A percentile compares a stretch with the other conserved stretches of the same genome.
Evolutionary conservation across 2,329 filamentous ascomycete species (phyloP).

Genomic region (Nemania serpens): DNA sequence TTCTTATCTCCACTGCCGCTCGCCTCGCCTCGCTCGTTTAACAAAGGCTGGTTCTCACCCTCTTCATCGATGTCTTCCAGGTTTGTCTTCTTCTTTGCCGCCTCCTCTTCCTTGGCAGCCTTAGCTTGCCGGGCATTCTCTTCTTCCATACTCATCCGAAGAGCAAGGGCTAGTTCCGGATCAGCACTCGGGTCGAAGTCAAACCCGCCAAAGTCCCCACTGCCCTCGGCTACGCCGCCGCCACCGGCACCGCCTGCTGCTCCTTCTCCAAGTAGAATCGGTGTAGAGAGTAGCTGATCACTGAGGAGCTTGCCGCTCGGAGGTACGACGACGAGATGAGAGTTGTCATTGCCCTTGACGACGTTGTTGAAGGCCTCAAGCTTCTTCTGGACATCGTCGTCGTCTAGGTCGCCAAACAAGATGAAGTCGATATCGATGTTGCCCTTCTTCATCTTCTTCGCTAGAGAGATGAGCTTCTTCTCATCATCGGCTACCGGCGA

Average conservation of each 20-base stretch:
- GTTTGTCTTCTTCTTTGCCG: constrained; percentile 72
- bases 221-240: constrained; percentile 61
- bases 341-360: constrained; percentile 89
- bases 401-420: constrained; percentile 90
- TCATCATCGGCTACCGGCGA: constrained; percentile 89
- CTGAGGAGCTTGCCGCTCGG: constrained; percentile 91
- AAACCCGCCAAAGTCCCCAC: constrained; percentile 75
- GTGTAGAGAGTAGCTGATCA: constrained; percentile 86
- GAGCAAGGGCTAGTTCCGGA: constrained; percentile 88
- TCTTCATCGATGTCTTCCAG: constrained; percentile 85
- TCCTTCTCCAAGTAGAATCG: constrained; percentile 85
- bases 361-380: constrained; percentile 91
- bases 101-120: constrained; percentile 75
- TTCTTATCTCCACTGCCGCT: constrained; percentile 61
- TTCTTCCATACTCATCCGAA: constrained; percentile 98
- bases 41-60: constrained; percentile 68
- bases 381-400: constrained; percentile 88
- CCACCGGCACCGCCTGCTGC: constrained; percentile 60
- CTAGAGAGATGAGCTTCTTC: constrained; percentile 84
- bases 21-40: constrained; percentile 67
- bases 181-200: constrained; percentile 90
- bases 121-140: constrained; percentile 94
- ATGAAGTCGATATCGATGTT: constrained; percentile 94
- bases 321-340: constrained; percentile 86
- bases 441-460: constrained; percentile 99